These are phyloP conservation scores for Boletus fagicola DNA, from an alignment of 768 basidiomycete species.

Conservation along the genomic window DNA sequence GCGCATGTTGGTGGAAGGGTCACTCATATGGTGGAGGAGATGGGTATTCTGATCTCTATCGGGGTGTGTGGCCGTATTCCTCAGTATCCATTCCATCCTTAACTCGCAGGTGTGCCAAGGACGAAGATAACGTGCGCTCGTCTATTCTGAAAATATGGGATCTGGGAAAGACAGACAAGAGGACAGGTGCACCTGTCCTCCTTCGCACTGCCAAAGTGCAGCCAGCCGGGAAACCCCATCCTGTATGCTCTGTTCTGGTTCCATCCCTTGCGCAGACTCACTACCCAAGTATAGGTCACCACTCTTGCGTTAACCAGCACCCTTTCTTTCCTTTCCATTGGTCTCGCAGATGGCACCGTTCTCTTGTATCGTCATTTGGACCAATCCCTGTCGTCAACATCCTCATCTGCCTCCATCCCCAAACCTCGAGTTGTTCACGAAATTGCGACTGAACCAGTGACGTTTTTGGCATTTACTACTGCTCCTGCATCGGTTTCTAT, in stretches of 20 bases:
- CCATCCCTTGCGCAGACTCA: background rate
- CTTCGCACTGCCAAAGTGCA: conserved; percentile 78
- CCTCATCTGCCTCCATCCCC: conserved; percentile 71
- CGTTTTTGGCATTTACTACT: conserved; percentile 82
- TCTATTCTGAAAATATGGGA: conserved; percentile 90
- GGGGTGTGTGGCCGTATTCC: conserved; percentile 56
- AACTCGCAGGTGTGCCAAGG: conserved; percentile 43
- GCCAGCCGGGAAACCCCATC: conserved; percentile 72
- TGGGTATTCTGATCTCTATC: conserved; percentile 81
- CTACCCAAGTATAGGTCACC: conserved; percentile 50
- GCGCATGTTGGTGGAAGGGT: conserved; percentile 79
- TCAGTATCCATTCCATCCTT: conserved; percentile 1
- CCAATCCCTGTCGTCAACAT: conserved; percentile 74
- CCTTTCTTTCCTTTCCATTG: conserved; percentile 84
- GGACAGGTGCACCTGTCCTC: conserved; percentile 56
- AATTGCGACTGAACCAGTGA: conserved; percentile 83
- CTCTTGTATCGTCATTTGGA: conserved; percentile 88
- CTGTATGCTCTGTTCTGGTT: conserved; percentile 42
- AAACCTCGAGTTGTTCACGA: conserved; percentile 86
- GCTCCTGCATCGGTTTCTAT: conserved; percentile 22
- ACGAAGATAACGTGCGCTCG: conserved; percentile 66
- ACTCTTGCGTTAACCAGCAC: conserved; percentile 75
- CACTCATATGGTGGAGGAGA: conserved; percentile 82
- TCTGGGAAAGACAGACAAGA: conserved; percentile 66
- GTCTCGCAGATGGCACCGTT: conserved; percentile 93